Conservation (phyloP, 2,329 filamentous ascomycete species). For the Phialocephala sp. region DNA sequence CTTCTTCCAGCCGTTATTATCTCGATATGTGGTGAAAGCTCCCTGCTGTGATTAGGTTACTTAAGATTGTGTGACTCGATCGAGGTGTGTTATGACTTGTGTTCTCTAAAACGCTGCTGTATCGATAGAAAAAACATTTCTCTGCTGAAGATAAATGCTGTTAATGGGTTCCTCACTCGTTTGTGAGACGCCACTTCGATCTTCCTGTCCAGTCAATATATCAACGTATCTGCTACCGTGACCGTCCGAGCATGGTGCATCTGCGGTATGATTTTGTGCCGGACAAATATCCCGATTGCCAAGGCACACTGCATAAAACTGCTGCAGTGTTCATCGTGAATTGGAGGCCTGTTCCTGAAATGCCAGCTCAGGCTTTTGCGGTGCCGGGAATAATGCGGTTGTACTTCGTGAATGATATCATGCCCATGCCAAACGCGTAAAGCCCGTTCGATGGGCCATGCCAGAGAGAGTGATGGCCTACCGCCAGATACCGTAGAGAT, state of each 20-base stretch:
- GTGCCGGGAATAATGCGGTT: background rate
- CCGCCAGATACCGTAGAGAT: too few relatives aligned
- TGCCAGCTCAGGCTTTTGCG: background rate
- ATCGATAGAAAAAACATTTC: too few relatives aligned
- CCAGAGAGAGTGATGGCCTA: too few relatives aligned
- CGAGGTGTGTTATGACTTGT: too few relatives aligned
- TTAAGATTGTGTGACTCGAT: too few relatives aligned
- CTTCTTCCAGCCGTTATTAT: background rate
- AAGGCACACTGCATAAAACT: background rate
- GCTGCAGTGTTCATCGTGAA: constrained; percentile 1
- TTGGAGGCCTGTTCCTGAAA: background rate
- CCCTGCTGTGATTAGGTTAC: too few relatives aligned
- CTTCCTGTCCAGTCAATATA: background rate
- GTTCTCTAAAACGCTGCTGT: too few relatives aligned
- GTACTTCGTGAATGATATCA: background rate
- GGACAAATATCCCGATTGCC: background rate
- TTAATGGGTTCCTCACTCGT: too few relatives aligned
- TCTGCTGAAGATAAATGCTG: too few relatives aligned
- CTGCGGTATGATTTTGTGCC: background rate
- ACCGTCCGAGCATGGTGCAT: background rate
- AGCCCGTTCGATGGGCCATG: too few relatives aligned
- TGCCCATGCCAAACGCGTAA: too few relatives aligned
- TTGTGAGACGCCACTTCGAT: background rate
- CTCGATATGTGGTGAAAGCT: background rate
- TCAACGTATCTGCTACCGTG: background rate